Evolutionary conservation across 2,329 filamentous ascomycete species (phyloP), one percentile per base, ranked within the genome.

Genomic region (Aspergillus sp.): DNA sequence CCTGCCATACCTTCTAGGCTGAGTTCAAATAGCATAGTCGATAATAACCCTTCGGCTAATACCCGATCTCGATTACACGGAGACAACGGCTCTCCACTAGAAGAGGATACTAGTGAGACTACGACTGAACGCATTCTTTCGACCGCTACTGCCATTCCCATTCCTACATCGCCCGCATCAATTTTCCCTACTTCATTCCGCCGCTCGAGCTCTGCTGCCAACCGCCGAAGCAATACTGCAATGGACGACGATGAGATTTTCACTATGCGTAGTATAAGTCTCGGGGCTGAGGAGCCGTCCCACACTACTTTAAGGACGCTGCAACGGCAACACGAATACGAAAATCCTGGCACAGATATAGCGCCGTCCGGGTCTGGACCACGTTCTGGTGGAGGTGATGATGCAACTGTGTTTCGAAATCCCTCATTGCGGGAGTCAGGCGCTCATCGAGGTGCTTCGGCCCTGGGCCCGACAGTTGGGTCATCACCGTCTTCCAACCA

Each of bases 1-100:
- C 95, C 95, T 4, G 92, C 93, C 11, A 91, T 98, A 27, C 93
- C 93, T 19, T 97, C 93, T 7, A 85, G 95, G n/a, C 79, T 99
- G 20, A 96, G 91, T 69, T 91, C 95, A 61, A 93, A 96, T 69
- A 95, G 90, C 51, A 91, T 95, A 59, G 86, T 87, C 44, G 89
- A 91, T 68, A 75, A 78, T 52, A 75, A 75, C 41, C 70, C 67
- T 46, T 76, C 71, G 54, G 71, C 68, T 61, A 66, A 68, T 58
- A 65, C 72, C 52, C 64, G 65, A 39, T 62, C 68, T 20, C 61
- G 68, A 11, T 60, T 69, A 12, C 70, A 66, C 51, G 66, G 68
- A 30, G 70, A 71, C 24, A 68, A 65, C 46, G 68, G 68, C 56
- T 73, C 66, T 44, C 69, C 67, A 1, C 61, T 72, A 3, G 73